phyloP scores from a whole-genome alignment of 768 basidiomycete species.

The Leccinum subgranulosum region DNA sequence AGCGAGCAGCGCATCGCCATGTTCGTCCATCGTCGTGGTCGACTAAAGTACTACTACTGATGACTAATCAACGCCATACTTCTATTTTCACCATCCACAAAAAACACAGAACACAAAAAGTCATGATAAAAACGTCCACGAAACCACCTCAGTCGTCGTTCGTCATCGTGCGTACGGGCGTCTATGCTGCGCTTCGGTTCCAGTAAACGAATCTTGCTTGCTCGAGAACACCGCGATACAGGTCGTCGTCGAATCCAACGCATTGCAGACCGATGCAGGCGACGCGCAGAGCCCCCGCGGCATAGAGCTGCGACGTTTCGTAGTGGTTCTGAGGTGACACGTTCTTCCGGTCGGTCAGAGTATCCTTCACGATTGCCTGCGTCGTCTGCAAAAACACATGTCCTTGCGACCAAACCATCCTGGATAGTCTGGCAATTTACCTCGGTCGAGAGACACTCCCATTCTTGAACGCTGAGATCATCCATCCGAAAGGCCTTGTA shows the following conservation, averaged over 20 bases:
- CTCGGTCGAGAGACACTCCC: conserved; percentile 63
- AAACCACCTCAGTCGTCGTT: neutral
- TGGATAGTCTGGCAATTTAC: conserved; percentile 31
- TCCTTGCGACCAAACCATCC: conserved; percentile 2
- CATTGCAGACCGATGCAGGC: conserved; percentile 75
- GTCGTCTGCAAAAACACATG: conserved; percentile 45
- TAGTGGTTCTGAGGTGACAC: conserved; percentile 75
- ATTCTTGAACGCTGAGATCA: conserved; percentile 64
- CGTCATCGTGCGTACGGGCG: conserved; percentile 4
- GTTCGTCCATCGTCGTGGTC: neutral
- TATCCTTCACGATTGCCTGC: conserved; percentile 68
- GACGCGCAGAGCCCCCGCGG: conserved; percentile 67
- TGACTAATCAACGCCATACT: neutral
- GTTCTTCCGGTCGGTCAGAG: conserved; percentile 67
- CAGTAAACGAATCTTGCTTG: conserved; percentile 43
- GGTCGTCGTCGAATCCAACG: conserved; percentile 65
- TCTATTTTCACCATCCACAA: neutral
- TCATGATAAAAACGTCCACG: neutral
- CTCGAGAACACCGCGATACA: conserved; percentile 65
- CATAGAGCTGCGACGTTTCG: conserved; percentile 70
- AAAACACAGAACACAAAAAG: neutral
- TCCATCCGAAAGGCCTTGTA: conserved; percentile 67
- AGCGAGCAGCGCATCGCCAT: conserved; percentile 45
- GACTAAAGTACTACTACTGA: neutral
- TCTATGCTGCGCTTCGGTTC: conserved; percentile 21